Evolutionary conservation across 257 asterid genomes (phyloP), one percentile per base, ranked within the genome.

Genomic region (Paraleonurus japonicus): DNA sequence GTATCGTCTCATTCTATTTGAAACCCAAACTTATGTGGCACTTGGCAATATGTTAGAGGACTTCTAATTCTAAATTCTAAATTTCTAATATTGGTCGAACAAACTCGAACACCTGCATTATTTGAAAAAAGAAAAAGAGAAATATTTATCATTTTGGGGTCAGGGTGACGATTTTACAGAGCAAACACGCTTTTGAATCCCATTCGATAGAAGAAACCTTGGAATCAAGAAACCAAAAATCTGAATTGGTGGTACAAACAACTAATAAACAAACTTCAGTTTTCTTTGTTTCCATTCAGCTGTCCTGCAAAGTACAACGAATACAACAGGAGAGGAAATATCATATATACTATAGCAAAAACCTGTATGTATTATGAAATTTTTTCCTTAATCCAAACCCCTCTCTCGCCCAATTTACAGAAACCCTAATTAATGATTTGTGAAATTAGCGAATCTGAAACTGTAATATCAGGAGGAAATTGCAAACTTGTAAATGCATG

Each of bases 401-500:
- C 48, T 4, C 16, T 39, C 37, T 73, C 54, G 1, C 39, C 65
- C 71, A 63, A 61, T 50, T 61, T 19, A 5, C 27, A 61, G 78
- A 79, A 80, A 62, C 80, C 85, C 80, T 66, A 81, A 66, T 69
- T 73, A 7, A 76, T 76, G 79, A 65, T 78, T 65, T 65, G 71
- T 4, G 61, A 41, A 55, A 72, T 65, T 27, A 17, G 43, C 17
- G 77, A 26, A 70, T 77, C 72, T 45, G 15, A 26, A 19, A 41
- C 16, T 63, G 7, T 20, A 20, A 8, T 51, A 26, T 24, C 8
- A 22, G 28, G 63, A 45, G 76, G 72, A 43, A 62, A 58, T 60
- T 54, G 48, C 58, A 59, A 43, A 37, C 60, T 76, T 79, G 83
- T 85, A 85, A 83, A 87, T 89, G 96, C 96, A 85, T 87, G 96